Base-by-base conservation (phyloP, 208 protist genomes). In the Naegleria fowleri region DNA sequence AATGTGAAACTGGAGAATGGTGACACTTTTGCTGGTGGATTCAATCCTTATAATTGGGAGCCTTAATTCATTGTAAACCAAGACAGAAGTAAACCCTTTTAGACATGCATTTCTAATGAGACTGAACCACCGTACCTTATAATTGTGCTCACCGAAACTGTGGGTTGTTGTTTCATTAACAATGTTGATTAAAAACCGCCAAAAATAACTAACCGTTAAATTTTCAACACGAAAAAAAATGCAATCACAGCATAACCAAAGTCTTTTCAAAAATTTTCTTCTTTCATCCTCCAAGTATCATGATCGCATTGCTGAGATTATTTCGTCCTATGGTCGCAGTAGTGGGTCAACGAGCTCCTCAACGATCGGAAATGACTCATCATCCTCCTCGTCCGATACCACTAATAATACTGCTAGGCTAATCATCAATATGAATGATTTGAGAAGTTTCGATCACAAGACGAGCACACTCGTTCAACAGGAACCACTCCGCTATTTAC, bases 401-500 rank as follows among this genome's bases (percentile, higher is more conserved):
- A 48, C 43, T 48, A n/a, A n/a, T n/a, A n/a, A n/a, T n/a, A 9
- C 43, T 9, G 43, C 43, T 48, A 2, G 87, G 48, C 48, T 90
- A 51, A 75, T 90, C 15, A 67, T 90, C 25, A 41, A 79, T 5
- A 41, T 79, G 9, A 51, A 90, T 79, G 52, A 90, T 36, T 90
- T 90, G 6, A 41, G 52, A 79, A 38, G 25, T n/a, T 79, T 79
- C 16, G 87, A 90, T 51, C 36, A 29, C 48, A 16, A n/a, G 11
- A 22, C 29, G 5, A 19, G 52, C 0, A 5, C 5, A 38, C 29
- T 4, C 6, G 15, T 90, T 51, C 48, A 79, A 79, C 11, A 33
- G 51, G 1, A 19, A 90, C 97, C 98, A 0, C 94, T 93, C 33
- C 95, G 96, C 91, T 97, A 96, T 93, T 90, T 98, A 25, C 96